Evolutionary conservation across 306 rosid genomes (phyloP), one percentile per base, ranked within the genome.

Genomic region (Acmispon strigosus): DNA sequence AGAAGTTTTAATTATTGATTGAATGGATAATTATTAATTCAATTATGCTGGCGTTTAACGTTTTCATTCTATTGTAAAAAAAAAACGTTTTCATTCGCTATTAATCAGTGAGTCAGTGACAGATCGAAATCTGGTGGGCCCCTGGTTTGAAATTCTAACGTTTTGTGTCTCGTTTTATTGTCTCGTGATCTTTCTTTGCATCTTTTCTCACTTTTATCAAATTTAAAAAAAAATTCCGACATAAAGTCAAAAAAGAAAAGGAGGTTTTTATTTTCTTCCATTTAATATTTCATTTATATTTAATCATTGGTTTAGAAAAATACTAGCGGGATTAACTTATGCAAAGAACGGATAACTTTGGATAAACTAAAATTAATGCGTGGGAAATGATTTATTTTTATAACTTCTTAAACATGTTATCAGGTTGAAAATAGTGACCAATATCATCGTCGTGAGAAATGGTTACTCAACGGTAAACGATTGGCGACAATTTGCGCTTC

Each of bases 81-180:
- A n/a, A n/a, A n/a, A 64, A 78, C 78, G 82, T 56, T 78, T 63
- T 72, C 68, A 47, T 75, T 75, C 44, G 53, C 60, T 58, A 59
- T 66, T 58, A 58, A 67, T 76, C 75, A 67, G 36, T 20, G 62
- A 58, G 58, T 76, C 75, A 67, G 36, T 20, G 62, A 56, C 69
- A 3, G 32, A 19, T 16, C 32, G 57, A 17, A 27, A 44, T 14
- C 41, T 34, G 70, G 88, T 66, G 83, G 80, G 77, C 7, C 80
- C 87, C 41, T 8, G 14, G 13, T 44, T 84, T 64, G 18, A 45
- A 77, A 66, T 62, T 70, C 9, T 54, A 83, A 90, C 92, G 88
- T 89, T 83, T 84, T 58, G 50, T 8, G 15, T 66, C 61, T 55
- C 3, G n/a, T n/a, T n/a, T n/a, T n/a, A n/a, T n/a, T n/a, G n/a